phyloP scores from a whole-genome alignment of 768 basidiomycete genomes.

The Crassisporium funariophilum region DNA sequence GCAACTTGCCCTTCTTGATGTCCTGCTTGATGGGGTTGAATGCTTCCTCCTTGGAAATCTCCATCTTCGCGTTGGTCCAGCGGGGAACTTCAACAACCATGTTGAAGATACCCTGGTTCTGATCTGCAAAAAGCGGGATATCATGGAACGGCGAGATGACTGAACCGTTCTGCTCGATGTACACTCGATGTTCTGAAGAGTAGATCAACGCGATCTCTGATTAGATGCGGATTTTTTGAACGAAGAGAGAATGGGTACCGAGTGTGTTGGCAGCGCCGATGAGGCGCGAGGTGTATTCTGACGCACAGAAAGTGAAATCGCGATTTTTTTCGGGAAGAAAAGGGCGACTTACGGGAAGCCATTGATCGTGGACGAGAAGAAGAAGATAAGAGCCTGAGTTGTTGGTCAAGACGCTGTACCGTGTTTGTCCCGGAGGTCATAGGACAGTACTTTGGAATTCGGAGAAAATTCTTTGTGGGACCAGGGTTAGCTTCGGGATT shows the following conservation, averaged over 20 bases:
- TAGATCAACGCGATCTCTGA: constrained; percentile 22
- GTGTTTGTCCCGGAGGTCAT: constrained; percentile 46
- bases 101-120: constrained; percentile 93
- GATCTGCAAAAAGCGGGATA: constrained; percentile 97
- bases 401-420: constrained; percentile 60
- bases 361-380: constrained; percentile 41
- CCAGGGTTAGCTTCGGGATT: no score
- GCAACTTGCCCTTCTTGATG: constrained; percentile 93
- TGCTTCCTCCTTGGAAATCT: constrained; percentile 97
- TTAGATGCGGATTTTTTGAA: constrained; percentile 22
- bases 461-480: constrained; percentile 20
- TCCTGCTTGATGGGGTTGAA: constrained; percentile 99
- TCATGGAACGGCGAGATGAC: constrained; percentile 92
- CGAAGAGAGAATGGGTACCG: constrained; percentile 48
- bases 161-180: constrained; percentile 85
- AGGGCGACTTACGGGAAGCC: constrained; percentile 51
- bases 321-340: constrained; percentile 14
- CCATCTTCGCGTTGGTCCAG: constrained; percentile 99
- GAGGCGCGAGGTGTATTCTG: constrained; percentile 75
- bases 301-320: constrained; percentile 14
- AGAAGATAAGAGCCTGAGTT: constrained; percentile 59
- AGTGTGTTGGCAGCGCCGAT: constrained; percentile 92
- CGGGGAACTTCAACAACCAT: constrained; percentile 98
- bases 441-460: constrained; percentile 28
- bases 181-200: constrained; percentile 86